Percentiles rank a stretch among this genome's conserved stretches.
These are phyloP conservation scores for Amanita rubescens DNA, from an alignment of 768 basidiomycete species.

Conservation along the genomic window DNA sequence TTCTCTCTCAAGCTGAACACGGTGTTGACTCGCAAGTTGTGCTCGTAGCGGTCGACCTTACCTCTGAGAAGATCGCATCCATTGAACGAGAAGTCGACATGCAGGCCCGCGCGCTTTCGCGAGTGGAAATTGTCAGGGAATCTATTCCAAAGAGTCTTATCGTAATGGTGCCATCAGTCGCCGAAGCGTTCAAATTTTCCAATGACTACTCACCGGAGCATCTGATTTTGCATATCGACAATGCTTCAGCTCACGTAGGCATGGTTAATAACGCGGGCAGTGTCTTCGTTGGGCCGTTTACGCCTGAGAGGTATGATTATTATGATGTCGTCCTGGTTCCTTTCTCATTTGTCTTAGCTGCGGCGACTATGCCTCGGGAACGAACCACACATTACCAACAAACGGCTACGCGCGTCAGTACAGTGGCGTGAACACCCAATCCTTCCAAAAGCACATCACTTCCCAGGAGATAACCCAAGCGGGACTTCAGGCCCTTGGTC, in stretches of 20 bases:
- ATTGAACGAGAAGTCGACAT: slow-evolving; percentile 82
- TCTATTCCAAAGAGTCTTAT: slow-evolving; percentile 90
- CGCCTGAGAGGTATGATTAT: slow-evolving; percentile 77
- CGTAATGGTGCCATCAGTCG: slow-evolving; percentile 56
- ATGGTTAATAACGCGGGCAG: slow-evolving; percentile 89
- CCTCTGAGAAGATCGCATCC: slow-evolving; percentile 49
- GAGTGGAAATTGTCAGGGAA: slow-evolving; percentile 85
- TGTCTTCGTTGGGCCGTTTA: slow-evolving; percentile 91
- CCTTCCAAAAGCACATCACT: slow-evolving; percentile 99
- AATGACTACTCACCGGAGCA: slow-evolving; percentile 99
- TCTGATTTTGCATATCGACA: slow-evolving; percentile 81
- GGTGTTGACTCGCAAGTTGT: slow-evolving; percentile 98
- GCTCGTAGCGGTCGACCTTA: slow-evolving; percentile 71
- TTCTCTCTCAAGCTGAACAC: slow-evolving; percentile 97
- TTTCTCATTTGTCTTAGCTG: slow-evolving; percentile 45
- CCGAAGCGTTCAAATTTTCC: slow-evolving; percentile 81
- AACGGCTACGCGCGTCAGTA: slow-evolving; percentile 97
- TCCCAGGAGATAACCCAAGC: slow-evolving; percentile 83
- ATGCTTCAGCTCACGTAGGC: slow-evolving; percentile 57
- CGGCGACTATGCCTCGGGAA: slow-evolving; percentile 98
- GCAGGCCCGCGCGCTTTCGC: slow-evolving; percentile 80
- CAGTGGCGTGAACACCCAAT: slow-evolving; percentile 93
- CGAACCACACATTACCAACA: slow-evolving; percentile 96
- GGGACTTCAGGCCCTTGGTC: slow-evolving; percentile 76
- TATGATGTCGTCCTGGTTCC: neutral